Conservation (phyloP, 768 basidiomycete species). For the Auricularia cornea region DNA sequence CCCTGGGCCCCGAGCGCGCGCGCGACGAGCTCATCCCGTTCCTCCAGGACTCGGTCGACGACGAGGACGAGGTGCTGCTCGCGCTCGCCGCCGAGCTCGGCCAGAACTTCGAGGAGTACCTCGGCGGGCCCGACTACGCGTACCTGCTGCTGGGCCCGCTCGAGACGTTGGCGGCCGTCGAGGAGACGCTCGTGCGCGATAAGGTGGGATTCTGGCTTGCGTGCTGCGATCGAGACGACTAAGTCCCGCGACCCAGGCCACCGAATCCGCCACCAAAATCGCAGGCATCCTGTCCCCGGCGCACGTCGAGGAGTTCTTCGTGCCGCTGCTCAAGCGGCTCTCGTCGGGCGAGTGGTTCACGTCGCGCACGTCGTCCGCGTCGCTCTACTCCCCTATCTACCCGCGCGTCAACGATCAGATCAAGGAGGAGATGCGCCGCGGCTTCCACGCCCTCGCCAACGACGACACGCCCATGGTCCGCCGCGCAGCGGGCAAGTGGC, state of each 20-base stretch:
- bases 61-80: slow-evolving; percentile 96
- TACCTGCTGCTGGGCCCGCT: slow-evolving; percentile 85
- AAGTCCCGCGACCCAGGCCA: slow-evolving; percentile 48
- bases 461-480: slow-evolving; percentile 99
- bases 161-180: slow-evolving; percentile 92
- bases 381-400: slow-evolving; percentile 88
- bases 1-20: slow-evolving; percentile 89
- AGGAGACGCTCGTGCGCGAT: slow-evolving; percentile 95
- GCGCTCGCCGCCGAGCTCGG: slow-evolving; percentile 95
- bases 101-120: slow-evolving; percentile 84
- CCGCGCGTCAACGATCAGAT: slow-evolving; percentile 59
- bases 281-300: slow-evolving; percentile 63
- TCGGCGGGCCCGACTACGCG: slow-evolving; percentile 82
- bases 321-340: slow-evolving; percentile 84
- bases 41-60: slow-evolving; percentile 97
- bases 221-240: not conserved
- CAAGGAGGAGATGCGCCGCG: slow-evolving; percentile 84
- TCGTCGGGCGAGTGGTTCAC: slow-evolving; percentile 98
- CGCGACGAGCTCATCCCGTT: slow-evolving; percentile 94
- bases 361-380: slow-evolving; percentile 90
- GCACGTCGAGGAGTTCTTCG: slow-evolving; percentile 83
- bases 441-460: slow-evolving; percentile 69
- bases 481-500: slow-evolving; percentile 91
- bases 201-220: slow-evolving; percentile 49
- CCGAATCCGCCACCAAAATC: slow-evolving; percentile 91